Percentiles rank a stretch among this genome's conserved stretches.
Evolutionary conservation across 495 filamentous ascomycete genomes (phyloP).

Genomic region (Podospora pseudocomata): DNA sequence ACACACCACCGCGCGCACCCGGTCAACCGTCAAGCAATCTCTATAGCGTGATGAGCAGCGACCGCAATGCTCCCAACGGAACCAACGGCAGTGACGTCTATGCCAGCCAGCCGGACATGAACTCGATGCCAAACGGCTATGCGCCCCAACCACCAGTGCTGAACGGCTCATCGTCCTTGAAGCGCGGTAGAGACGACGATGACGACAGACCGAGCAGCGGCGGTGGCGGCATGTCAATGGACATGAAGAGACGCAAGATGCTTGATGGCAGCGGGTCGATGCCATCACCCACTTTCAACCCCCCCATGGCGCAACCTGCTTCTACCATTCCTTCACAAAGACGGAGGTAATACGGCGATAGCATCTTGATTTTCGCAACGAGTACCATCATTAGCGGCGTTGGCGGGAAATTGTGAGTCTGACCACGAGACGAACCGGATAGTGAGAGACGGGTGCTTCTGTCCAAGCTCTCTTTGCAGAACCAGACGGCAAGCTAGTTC

Average conservation of each 20-base stretch:
- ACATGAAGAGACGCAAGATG: constrained; percentile 80
- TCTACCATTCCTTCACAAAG: constrained; percentile 35
- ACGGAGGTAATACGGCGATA: constrained; percentile 27
- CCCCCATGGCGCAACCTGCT: constrained; percentile 42
- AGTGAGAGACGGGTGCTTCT: not conserved
- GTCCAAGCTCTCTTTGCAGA: not conserved
- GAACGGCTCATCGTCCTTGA: constrained; percentile 49
- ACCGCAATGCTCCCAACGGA: constrained; percentile 68
- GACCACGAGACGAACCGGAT: not conserved
- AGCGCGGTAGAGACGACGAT: constrained; percentile 75
- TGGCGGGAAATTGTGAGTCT: not conserved
- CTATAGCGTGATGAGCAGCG: constrained; percentile 88
- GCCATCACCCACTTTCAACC: constrained; percentile 44
- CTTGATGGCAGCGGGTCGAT: constrained; percentile 47
- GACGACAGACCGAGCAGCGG: constrained; percentile 68
- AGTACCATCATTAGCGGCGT: not conserved
- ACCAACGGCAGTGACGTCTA: constrained; percentile 62
- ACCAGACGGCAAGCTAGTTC: not conserved
- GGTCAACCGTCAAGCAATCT: constrained; percentile 67
- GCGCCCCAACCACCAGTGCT: constrained; percentile 53
- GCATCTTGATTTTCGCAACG: not conserved
- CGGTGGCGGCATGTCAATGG: constrained; percentile 50
- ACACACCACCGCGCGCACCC: constrained; percentile 76
- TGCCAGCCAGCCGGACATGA: constrained; percentile 55
- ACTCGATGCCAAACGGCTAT: constrained; percentile 59